phyloP scores from a whole-genome alignment of 2,329 filamentous ascomycete genomes.

The Penicillium freii region DNA sequence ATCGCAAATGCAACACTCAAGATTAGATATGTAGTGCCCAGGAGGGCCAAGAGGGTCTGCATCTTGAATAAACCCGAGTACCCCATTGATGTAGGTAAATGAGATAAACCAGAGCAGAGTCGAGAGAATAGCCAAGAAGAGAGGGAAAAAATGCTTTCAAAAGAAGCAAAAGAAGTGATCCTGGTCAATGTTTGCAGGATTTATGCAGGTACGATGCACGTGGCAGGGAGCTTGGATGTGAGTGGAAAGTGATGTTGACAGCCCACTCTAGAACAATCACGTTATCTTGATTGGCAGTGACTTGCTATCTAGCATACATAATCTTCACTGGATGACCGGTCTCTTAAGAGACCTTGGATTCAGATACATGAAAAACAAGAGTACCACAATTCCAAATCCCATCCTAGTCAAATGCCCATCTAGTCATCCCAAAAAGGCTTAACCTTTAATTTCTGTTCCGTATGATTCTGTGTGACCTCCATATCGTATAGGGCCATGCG shows the following conservation, averaged over 20 bases:
- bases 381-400: background rate
- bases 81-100: background rate
- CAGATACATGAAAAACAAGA: background rate
- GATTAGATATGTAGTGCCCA: background rate
- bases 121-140: background rate
- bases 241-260: background rate
- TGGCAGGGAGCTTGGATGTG: background rate
- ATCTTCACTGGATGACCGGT: background rate
- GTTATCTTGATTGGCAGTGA: background rate
- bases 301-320: background rate
- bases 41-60: conserved; percentile 9
- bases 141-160: background rate
- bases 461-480: conserved; percentile 54
- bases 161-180: background rate
- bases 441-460: conserved; percentile 52
- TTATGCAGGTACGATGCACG: conserved; percentile 1
- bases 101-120: background rate
- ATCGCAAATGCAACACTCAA: conserved; percentile 1
- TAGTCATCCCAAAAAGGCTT: conserved; percentile 18
- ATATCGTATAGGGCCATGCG: conserved; percentile 59
- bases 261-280: background rate
- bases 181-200: background rate
- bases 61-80: conserved; percentile 1
- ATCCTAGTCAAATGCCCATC: conserved; percentile 20
- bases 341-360: background rate